Evolutionary conservation across 2,329 filamentous ascomycete genomes (phyloP).

Genomic region (Colletotrichum viniferum): DNA sequence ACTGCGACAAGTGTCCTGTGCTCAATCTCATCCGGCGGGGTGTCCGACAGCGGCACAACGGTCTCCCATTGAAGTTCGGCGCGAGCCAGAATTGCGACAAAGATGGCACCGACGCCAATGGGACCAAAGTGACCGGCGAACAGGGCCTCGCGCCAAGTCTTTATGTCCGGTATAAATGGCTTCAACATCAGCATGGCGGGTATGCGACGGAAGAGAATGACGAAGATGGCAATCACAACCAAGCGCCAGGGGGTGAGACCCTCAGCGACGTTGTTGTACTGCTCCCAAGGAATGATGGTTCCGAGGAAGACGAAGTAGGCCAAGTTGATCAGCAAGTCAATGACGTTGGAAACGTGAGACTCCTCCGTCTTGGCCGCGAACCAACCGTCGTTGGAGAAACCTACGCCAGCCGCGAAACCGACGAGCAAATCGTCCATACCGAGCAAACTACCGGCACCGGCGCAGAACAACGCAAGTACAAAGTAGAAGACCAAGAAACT

Average conservation of each 20-base stretch:
- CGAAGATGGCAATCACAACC: constrained; percentile 90
- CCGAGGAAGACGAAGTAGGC: constrained; percentile 98
- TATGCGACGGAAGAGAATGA: constrained; percentile 94
- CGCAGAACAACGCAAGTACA: constrained; percentile 92
- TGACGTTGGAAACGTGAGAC: constrained; percentile 98
- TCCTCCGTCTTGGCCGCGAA: constrained; percentile 98
- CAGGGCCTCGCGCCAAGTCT: constrained; percentile 95
- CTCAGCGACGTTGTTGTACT: constrained; percentile 77
- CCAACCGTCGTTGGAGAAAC: constrained; percentile 99
- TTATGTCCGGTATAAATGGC: constrained; percentile 92
- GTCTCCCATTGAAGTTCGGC: constrained; percentile 83
- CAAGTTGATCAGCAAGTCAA: constrained; percentile 95
- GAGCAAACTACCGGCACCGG: constrained; percentile 88
- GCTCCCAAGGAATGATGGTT: constrained; percentile 94
- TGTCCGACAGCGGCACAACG: constrained; percentile 72
- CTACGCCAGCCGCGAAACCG: constrained; percentile 94
- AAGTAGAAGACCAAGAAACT: constrained; percentile 99
- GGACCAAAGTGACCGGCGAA: constrained; percentile 98
- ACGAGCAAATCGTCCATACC: constrained; percentile 94
- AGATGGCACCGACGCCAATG: constrained; percentile 96
- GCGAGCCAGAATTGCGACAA: constrained; percentile 88
- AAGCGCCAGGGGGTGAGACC: constrained; percentile 87
- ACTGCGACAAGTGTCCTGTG: constrained; percentile 77
- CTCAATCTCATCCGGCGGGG: constrained; percentile 59
- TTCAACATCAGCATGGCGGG: constrained; percentile 93